These are phyloP conservation scores for Vitis hybrid DNA, from an alignment of 177 flowering plant genomes.

Conservation along the genomic window DNA sequence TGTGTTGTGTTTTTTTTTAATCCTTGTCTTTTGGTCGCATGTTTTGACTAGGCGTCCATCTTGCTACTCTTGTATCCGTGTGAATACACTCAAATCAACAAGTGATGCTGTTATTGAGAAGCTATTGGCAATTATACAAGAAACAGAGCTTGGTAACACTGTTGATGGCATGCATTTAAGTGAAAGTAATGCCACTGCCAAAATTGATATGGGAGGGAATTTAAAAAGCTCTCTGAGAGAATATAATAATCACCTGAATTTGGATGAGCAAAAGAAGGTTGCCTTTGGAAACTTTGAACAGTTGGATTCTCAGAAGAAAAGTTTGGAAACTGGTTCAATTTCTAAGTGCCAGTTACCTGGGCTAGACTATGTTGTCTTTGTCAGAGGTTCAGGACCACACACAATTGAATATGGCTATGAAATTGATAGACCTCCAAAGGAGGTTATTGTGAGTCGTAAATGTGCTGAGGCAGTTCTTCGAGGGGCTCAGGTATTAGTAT, in stretches of 20 bases:
- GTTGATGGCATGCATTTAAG: slow-evolving; percentile 3
- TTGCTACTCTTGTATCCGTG: slow-evolving; percentile 88
- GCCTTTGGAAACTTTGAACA: slow-evolving; percentile 8
- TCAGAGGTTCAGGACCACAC: slow-evolving; percentile 91
- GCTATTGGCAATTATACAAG: slow-evolving; percentile 36
- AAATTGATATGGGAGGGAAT: slow-evolving; percentile 7
- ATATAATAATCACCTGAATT: slow-evolving; percentile 1
- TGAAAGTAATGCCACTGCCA: not conserved
- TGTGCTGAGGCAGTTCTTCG: slow-evolving; percentile 99
- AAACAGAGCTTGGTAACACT: slow-evolving; percentile 17
- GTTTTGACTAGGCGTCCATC: slow-evolving; percentile 67
- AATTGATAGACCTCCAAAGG: slow-evolving; percentile 57
- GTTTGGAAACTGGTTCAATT: slow-evolving; percentile 23
- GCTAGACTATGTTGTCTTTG: slow-evolving; percentile 82
- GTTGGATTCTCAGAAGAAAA: slow-evolving; percentile 5
- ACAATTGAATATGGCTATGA: slow-evolving; percentile 52
- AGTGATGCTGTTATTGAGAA: slow-evolving; percentile 70
- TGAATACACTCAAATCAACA: slow-evolving; percentile 79
- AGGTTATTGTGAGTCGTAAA: slow-evolving; percentile 92
- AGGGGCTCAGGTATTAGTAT: slow-evolving; percentile 81
- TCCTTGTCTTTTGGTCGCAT: slow-evolving; percentile 5
- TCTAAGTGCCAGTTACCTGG: slow-evolving; percentile 79
- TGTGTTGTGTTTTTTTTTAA: not conserved
- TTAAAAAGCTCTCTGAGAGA: slow-evolving; percentile 11
- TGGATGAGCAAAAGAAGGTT: not conserved